A percentile compares a stretch with the other conserved stretches of the same genome.
Evolutionary conservation across 805 yeast species (phyloP).

Genomic region (Starmerella bacillaris): DNA sequence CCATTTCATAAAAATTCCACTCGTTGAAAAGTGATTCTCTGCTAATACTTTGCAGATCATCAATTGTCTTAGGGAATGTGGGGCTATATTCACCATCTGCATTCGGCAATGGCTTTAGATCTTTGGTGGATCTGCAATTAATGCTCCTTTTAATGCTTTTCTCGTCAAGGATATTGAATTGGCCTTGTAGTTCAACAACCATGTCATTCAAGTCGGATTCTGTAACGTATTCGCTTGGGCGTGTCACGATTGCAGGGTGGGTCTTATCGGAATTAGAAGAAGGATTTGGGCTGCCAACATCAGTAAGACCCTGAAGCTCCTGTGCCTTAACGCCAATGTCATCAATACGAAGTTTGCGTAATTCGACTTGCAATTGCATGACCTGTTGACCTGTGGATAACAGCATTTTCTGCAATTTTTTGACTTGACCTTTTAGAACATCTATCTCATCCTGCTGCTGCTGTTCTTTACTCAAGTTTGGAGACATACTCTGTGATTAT

Average conservation of each 20-base stretch:
- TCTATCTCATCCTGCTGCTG: no score
- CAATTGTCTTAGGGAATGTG: constrained; percentile 11
- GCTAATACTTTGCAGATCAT: constrained; percentile 7
- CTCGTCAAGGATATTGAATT: constrained; percentile 57
- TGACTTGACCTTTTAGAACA: constrained; percentile 29
- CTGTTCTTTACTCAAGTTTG: no score
- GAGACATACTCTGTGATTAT: no score
- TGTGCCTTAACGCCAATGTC: constrained; percentile 14
- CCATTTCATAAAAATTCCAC: constrained; percentile 14
- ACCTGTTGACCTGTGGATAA: constrained; percentile 68
- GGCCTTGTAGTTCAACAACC: constrained; percentile 80
- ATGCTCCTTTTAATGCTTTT: constrained; percentile 53
- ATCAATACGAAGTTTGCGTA: constrained; percentile 25
- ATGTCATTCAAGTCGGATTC: constrained; percentile 73
- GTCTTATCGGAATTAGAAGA: no score
- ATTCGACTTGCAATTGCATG: constrained; percentile 44
- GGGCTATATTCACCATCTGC: constrained; percentile 14
- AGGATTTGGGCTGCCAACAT: constrained; percentile 1
- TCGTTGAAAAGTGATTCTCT: constrained; percentile 11
- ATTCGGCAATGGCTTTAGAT: constrained; percentile 13
- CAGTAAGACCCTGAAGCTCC: constrained; percentile 16
- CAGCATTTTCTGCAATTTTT: constrained; percentile 47
- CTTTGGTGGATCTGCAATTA: constrained; percentile 33
- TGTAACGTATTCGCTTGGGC: constrained; percentile 29
- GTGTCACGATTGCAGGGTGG: constrained; percentile 4